Percentiles rank a stretch among this genome's conserved stretches.
phyloP scores from a whole-genome alignment of 805 yeast species.

The Hanseniaspora pseudoguilliermondii region DNA sequence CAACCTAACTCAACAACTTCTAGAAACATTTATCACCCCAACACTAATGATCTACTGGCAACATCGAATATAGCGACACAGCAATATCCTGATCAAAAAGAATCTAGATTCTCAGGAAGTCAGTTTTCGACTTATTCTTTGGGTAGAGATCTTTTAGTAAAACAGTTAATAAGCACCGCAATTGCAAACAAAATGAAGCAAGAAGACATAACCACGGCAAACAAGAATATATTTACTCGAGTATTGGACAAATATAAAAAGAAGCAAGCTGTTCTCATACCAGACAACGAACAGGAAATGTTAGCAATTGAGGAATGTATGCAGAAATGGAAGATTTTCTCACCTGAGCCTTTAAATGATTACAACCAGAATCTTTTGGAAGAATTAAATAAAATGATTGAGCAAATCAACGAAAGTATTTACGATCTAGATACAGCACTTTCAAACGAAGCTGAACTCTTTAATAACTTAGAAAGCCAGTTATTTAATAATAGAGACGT shows the following conservation, averaged over 20 bases:
- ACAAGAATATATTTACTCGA: constrained; percentile 13
- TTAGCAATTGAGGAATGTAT: neutral
- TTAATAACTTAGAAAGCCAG: neutral
- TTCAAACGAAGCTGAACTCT: neutral
- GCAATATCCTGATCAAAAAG: neutral
- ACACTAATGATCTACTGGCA: neutral
- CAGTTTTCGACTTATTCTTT: constrained; percentile 1
- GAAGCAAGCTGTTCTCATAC: constrained; percentile 11
- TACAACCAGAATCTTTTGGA: neutral
- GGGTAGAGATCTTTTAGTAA: constrained; percentile 8
- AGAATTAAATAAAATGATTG: neutral
- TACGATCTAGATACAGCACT: constrained; percentile 3
- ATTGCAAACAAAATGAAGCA: neutral
- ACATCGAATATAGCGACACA: constrained; percentile 1
- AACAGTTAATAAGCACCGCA: neutral
- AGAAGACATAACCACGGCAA: neutral
- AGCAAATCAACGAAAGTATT: neutral
- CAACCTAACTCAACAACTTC: neutral
- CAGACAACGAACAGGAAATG: constrained; percentile 17
- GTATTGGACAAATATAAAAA: constrained; percentile 13
- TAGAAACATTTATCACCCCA: neutral
- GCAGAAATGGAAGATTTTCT: neutral
- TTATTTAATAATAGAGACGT: neutral
- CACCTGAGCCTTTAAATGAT: constrained; percentile 5
- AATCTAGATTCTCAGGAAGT: neutral